phyloP scores from a whole-genome alignment of 768 basidiomycete species.

The Mycena filopes region DNA sequence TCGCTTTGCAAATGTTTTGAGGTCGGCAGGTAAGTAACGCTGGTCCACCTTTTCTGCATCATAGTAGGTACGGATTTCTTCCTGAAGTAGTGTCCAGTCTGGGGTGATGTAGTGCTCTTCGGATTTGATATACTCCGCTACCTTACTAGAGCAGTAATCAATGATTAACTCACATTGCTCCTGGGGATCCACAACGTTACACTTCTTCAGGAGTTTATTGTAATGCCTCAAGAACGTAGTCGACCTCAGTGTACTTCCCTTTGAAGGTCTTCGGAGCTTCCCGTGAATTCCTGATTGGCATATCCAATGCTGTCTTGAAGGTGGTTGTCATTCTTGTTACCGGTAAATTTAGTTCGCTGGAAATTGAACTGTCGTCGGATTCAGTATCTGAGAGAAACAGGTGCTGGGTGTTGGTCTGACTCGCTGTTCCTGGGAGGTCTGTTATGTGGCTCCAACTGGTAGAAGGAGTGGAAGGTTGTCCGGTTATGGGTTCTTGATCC shows the following conservation, averaged over 20 bases:
- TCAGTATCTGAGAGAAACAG: too few relatives aligned
- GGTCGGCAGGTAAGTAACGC: background rate
- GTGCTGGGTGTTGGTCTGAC: too few relatives aligned
- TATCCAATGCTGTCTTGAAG: background rate
- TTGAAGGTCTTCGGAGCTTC: slow-evolving; percentile 3
- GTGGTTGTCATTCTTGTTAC: background rate
- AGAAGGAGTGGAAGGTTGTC: too few relatives aligned
- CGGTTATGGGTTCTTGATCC: too few relatives aligned
- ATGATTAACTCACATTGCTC: slow-evolving; percentile 2
- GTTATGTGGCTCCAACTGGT: too few relatives aligned
- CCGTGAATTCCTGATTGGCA: background rate
- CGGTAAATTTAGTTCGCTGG: too few relatives aligned
- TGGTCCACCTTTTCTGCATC: slow-evolving; percentile 12
- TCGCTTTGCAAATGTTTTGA: background rate
- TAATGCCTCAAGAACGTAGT: background rate
- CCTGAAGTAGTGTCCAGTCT: background rate
- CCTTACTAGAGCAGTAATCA: slow-evolving; percentile 3
- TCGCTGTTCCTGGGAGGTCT: too few relatives aligned
- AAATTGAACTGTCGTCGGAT: too few relatives aligned
- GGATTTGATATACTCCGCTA: background rate
- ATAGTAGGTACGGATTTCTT: slow-evolving; percentile 2
- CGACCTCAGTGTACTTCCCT: slow-evolving; percentile 3
- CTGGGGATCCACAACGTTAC: background rate
- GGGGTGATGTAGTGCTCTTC: background rate
- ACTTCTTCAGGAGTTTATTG: background rate